Conservation (phyloP, 768 basidiomycete species). For the Austroboletus eburneus region DNA sequence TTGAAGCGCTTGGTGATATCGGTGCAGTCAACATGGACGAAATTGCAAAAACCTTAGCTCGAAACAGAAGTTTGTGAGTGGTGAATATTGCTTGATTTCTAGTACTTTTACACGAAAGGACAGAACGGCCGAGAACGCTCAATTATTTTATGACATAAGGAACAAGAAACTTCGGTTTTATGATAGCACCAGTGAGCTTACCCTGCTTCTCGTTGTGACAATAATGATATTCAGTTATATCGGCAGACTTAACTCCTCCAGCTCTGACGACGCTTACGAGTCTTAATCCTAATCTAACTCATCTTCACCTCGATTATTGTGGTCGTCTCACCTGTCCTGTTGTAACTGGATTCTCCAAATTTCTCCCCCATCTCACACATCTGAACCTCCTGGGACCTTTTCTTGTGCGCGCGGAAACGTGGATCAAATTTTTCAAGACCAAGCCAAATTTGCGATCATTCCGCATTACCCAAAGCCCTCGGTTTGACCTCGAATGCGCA, state of each 20-base stretch:
- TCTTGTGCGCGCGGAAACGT: constrained; percentile 68
- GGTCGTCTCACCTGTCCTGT: constrained; percentile 71
- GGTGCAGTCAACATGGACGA: constrained; percentile 80
- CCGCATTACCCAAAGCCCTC: constrained; percentile 79
- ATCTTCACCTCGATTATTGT: constrained; percentile 79
- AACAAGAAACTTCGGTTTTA: constrained; percentile 71
- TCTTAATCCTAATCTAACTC: constrained; percentile 81
- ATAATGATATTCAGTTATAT: constrained; percentile 1
- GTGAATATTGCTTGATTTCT: neutral
- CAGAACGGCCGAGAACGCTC: constrained; percentile 76
- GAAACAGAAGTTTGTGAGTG: constrained; percentile 76
- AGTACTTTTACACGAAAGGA: neutral
- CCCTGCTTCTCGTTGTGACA: neutral
- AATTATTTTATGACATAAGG: constrained; percentile 75
- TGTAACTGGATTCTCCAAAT: constrained; percentile 53
- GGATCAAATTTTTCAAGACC: constrained; percentile 69
- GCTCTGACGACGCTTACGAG: constrained; percentile 67
- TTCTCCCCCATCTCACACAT: constrained; percentile 61
- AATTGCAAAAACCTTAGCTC: constrained; percentile 77
- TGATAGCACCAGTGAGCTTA: constrained; percentile 82
- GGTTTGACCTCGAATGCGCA: constrained; percentile 73
- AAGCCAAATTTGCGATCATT: constrained; percentile 66
- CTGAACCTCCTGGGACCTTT: constrained; percentile 87
- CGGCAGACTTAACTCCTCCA: constrained; percentile 62
- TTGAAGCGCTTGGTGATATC: constrained; percentile 86